Base-by-base conservation (phyloP, 208 protist genomes). In the Acanthamoeba royreba region DNA sequence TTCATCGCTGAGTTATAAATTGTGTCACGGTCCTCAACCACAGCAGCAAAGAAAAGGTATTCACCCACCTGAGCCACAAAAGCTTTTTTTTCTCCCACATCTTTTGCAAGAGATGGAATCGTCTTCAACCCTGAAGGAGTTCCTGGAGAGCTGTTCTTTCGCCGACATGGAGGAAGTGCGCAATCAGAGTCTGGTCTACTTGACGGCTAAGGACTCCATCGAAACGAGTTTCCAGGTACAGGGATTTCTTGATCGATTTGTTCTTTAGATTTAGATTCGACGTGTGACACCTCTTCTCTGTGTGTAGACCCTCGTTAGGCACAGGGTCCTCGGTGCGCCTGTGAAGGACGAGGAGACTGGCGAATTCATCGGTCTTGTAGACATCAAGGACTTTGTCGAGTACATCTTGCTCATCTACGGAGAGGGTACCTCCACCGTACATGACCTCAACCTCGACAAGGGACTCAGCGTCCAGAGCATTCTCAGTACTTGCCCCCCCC, bases 391-490 rank as follows among this genome's bases (percentile, higher is more conserved):
- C 49, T 89, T 89, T 63, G 49, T 89, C 25, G 81, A 40, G 13
- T 89, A 89, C 47, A 33, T 89, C 5, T 33, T 89, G 43, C 81
- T 89, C 81, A 89, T 89, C 31, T 63, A 89, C 19, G 81, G 81
- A 4, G 9, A 89, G 35, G 52, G 81, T 33, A 43, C 42, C 0
- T 31, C 49, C 31, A 43, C 49, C 19, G 45, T 89, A 33, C 2
- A 52, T 8, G 81, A 89, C 45, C 81, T 89, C 49, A 28, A 89
- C 49, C 52, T 89, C 13, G 17, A 89, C 35, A 11, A 55, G 45
- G 81, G 52, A 1, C 38, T 89, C 35, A 63, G 22, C 31, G 49
- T 89, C 0, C 45, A 89, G 81, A 89, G 52, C 81, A 89, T 89
- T 31, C n/a, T 66, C 33, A 89, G 81, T 89, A 88, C 4, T 5